Evolutionary conservation across 768 basidiomycete species (phyloP), one percentile per base, ranked within the genome.

Genomic region (Naganishia kalamii): DNA sequence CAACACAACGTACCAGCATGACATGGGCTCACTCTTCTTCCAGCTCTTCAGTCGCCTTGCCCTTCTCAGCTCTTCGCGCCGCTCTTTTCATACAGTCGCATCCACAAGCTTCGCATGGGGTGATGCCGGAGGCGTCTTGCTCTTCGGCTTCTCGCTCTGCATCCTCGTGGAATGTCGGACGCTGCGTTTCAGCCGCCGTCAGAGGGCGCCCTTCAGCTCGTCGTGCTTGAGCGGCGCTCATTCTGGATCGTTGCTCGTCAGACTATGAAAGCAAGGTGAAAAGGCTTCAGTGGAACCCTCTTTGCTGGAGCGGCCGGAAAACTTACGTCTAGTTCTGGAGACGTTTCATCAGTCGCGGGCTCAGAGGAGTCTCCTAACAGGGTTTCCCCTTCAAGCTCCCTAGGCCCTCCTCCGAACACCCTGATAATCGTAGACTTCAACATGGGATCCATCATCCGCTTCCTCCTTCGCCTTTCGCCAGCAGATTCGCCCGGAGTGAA

Each of bases 141-240:
- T 57, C 23, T 57, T 35, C 13, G 33, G 40, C 19, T 13, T 32
- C 32, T 11, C 32, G 35, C 13, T 57, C 54, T 12, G 37, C 54
- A 8, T 57, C 37, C 3, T 25, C 21, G 10, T 52, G 15, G 13
- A 57, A 23, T 15, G 54, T n/a, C 23, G 40, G 33, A 1, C 54
- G 54, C 11, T 19, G 21, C 23, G 19, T 33, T 8, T 37, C 23
- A 37, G 35, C 54, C 40, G 37, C 54, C 23, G 23, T 23, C 15
- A 40, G 54, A 17, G 4, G 54, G 21, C 30, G 54, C 25, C 54
- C 19, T 57, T 57, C 54, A 12, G n/a, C 54, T 23, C 35, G 54
- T 40, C 54, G 54, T 8, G 54, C 54, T 57, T 57, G 33, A 40
- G 54, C 54, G 25, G 21, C 33, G 27, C 13, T 13, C n/a, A 57